These are phyloP conservation scores for Rhynchosporium secalis DNA, from an alignment of 2,329 filamentous ascomycete species.

Conservation along the genomic window DNA sequence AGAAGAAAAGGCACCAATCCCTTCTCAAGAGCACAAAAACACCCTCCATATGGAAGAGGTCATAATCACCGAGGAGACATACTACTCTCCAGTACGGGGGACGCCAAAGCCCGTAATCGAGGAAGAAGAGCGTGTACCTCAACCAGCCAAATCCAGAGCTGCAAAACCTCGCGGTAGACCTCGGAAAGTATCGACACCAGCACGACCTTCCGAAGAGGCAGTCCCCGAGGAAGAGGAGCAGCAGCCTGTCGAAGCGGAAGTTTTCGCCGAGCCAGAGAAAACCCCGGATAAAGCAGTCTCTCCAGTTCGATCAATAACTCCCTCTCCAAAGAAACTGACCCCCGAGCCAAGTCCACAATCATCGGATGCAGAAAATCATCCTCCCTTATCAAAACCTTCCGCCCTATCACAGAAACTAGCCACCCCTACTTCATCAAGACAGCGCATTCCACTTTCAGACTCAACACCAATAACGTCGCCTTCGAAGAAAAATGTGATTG, in stretches of 20 bases:
- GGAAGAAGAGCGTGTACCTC: constrained; percentile 15
- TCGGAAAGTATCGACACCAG: constrained; percentile 18
- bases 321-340: constrained; percentile 55
- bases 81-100: constrained; percentile 24
- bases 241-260: constrained; percentile 1
- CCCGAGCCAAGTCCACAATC: constrained; percentile 72
- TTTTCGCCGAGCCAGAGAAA: constrained; percentile 5
- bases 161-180: constrained; percentile 26
- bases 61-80: constrained; percentile 23
- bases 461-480: constrained; percentile 55
- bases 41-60: constrained; percentile 25
- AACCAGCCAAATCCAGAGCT: constrained; percentile 21
- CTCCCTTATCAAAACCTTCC: constrained; percentile 65
- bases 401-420: constrained; percentile 32
- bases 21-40: constrained; percentile 18
- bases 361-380: constrained; percentile 78
- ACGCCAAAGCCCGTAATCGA: constrained; percentile 8
- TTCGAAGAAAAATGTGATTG: constrained; percentile 58
- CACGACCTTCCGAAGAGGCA: constrained; percentile 8
- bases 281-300: constrained; percentile 16
- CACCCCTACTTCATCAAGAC: constrained; percentile 39
- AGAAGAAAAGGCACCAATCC: constrained; percentile 14
- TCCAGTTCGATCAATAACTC: constrained; percentile 44
- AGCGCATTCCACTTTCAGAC: constrained; percentile 50
- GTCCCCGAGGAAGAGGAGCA: constrained; percentile 6